Percentiles rank a stretch among this genome's conserved stretches.
Evolutionary conservation across 495 filamentous ascomycete species (phyloP).

Genomic region (Astrothelium subdiscretum): DNA sequence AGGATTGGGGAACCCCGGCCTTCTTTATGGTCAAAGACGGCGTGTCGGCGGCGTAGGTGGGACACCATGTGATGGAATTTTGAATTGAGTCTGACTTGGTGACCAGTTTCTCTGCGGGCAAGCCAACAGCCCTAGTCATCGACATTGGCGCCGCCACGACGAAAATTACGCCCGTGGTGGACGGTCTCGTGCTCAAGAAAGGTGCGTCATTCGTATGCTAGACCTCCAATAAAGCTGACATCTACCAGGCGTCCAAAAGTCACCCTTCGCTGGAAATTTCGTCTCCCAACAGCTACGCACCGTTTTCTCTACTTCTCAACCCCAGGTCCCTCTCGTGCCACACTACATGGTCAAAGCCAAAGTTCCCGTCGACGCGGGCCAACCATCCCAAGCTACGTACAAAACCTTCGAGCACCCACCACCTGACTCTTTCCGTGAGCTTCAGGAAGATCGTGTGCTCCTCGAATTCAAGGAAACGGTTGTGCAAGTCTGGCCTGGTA

Average conservation of each 20-base stretch:
- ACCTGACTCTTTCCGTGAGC: conserved; percentile 57
- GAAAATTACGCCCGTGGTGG: conserved; percentile 82
- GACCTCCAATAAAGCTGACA: conserved; percentile 12
- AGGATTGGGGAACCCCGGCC: conserved; percentile 85
- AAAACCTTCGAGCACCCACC: conserved; percentile 55
- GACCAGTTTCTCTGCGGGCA: conserved; percentile 71
- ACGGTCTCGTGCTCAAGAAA: conserved; percentile 87
- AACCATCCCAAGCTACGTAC: conserved; percentile 60
- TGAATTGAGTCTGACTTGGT: conserved; percentile 5
- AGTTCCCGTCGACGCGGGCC: conserved; percentile 75
- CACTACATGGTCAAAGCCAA: conserved; percentile 82
- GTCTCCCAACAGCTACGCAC: conserved; percentile 76
- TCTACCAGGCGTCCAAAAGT: conserved; percentile 55
- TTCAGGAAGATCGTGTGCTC: conserved; percentile 86
- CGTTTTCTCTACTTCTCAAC: conserved; percentile 62
- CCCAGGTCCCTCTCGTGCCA: conserved; percentile 68
- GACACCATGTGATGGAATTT: background rate
- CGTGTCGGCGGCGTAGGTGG: conserved; percentile 50
- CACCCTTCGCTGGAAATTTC: conserved; percentile 77
- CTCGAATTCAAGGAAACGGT: conserved; percentile 97
- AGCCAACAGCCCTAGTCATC: conserved; percentile 80
- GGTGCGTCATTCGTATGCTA: conserved; percentile 18
- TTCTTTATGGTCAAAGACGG: conserved; percentile 75
- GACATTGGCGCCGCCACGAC: conserved; percentile 88
- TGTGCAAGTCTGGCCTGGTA: conserved; percentile 85